A percentile compares a stretch with the other conserved stretches of the same genome.
Conservation (phyloP, 768 basidiomycete genomes). For the Kwoniella heveanensis region DNA sequence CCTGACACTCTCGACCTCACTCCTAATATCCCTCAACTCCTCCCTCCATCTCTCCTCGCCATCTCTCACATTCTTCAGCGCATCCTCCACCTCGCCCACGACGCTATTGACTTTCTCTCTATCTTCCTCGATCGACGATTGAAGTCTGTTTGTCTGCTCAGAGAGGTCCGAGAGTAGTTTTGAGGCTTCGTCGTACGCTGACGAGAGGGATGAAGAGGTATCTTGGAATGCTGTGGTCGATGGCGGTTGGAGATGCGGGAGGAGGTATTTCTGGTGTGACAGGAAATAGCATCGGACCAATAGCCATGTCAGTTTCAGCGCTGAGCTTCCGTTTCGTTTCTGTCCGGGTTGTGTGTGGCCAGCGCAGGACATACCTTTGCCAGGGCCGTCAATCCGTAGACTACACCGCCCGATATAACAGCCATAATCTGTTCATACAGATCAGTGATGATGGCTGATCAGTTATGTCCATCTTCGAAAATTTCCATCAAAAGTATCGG, state of each 20-base stretch:
- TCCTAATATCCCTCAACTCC: conserved; percentile 87
- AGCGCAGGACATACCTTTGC: conserved; percentile 65
- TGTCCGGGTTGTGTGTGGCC: too few relatives aligned
- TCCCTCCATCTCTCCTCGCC: conserved; percentile 77
- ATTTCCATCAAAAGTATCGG: not conserved
- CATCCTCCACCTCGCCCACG: conserved; percentile 49
- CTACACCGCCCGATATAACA: conserved; percentile 80
- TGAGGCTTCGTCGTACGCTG: conserved; percentile 69
- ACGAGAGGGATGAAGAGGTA: conserved; percentile 78
- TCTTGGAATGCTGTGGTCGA: conserved; percentile 83
- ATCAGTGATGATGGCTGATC: conserved; percentile 63
- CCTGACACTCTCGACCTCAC: conserved; percentile 83
- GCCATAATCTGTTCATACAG: conserved; percentile 72
- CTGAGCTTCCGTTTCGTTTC: too few relatives aligned
- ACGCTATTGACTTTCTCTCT: conserved; percentile 33
- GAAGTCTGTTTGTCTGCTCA: conserved; percentile 41
- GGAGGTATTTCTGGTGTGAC: conserved; percentile 74
- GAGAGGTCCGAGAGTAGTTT: conserved; percentile 57
- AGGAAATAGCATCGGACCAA: not conserved
- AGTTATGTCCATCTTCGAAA: too few relatives aligned
- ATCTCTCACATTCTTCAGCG: conserved; percentile 57
- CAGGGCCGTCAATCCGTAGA: conserved; percentile 76
- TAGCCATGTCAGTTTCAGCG: too few relatives aligned
- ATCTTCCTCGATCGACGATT: conserved; percentile 45
- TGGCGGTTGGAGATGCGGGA: conserved; percentile 88